Evolutionary conservation across 1,284 basidiomycete species (phyloP), one percentile per base, ranked within the genome.

Genomic region (Puccinia hordei): DNA sequence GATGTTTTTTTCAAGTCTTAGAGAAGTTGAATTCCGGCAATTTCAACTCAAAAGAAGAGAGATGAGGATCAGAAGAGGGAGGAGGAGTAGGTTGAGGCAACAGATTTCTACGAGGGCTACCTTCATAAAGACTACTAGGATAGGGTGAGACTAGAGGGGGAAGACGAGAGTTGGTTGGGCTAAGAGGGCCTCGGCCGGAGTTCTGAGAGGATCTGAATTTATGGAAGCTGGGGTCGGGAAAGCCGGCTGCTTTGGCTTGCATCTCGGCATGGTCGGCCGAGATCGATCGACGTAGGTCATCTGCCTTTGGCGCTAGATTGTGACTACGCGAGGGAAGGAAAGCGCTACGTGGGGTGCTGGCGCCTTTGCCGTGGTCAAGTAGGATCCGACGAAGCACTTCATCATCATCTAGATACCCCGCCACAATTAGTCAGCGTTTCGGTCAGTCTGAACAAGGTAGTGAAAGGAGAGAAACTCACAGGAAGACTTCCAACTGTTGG

Each of bases 1-100:
- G 57, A 59, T 24, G n/a, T 3, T 24, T 2, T 1, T 59, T 9
- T 13, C 35, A 72, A 51, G 69, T 55, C 55, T 55, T 72, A 0
- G 69, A 72, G 51, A 72, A 72, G 51, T 51, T 55, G 51, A 72
- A 72, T 51, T 72, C 69, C 19, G 69, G 69, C 49, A 72, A 72
- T 55, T 72, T 72, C 2, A 72, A 33, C 27, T 72, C 69, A 5
- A 72, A 15, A 0, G 49, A 49, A 10, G 35, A 15, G 15, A 38
- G 51, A 5, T 55, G 41, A 19, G 44, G 63, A 22, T 38, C 27
- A 33, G 30, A 30, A 30, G 66, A 49, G 3, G 1, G 24, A 1
- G 44, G n/a, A 30, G 10, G n/a, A 27, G 24, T 46, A 1, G 24
- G 41, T 1, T 9, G 24, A 30, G 35, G 9, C 0, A 63, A 5